Base-by-base conservation (phyloP, 768 basidiomycete species). In the Lactarius hatsudake region DNA sequence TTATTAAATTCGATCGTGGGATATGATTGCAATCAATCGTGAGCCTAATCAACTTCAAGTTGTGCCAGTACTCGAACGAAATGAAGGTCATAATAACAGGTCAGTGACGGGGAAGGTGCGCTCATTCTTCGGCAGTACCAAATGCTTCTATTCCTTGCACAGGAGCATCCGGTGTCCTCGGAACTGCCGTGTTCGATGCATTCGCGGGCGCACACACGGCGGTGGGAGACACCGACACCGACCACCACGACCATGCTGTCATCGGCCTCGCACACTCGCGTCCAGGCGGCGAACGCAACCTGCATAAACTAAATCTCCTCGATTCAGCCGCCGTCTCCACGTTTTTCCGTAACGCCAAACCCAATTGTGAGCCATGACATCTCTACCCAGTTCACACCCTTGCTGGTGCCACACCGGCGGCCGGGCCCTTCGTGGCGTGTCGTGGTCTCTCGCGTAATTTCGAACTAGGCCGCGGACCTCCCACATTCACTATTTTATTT, bases 91-190 rank as follows among this genome's bases (percentile, higher is more conserved):
- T 87, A 20, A 75, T 89, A 62, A 89, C 87, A 78, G 87, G 87
- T 65, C 26, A 34, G 58, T 53, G 10, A 36, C 54, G 17, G 38
- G 38, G 42, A 30, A 30, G 42, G 64, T 63, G 18, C 36, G 10
- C 30, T 34, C 28, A 40, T 23, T 40, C 38, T 6, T 30, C 56
- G 8, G 28, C 3, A n/a, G 3, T 59, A 45, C 62, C 45, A 20
- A 23, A 20, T 59, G 13, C 62, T 38, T 53, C 43, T 10, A 6
- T 58, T 64, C 59, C 4, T 17, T 40, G 38, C 15, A 40, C 77
- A 95, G 95, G 95, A 69, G 95, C 95, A 64, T 96, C 94, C 42
- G 96, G 96, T 34, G 84, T 98, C 10, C 85, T 98, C 13, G 96
- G 96, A 12, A 81, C 89, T 8, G 92, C 92, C 0, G 85, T 96